phyloP scores from a whole-genome alignment of 768 basidiomycete genomes.

The Phanerochaete sordida region DNA sequence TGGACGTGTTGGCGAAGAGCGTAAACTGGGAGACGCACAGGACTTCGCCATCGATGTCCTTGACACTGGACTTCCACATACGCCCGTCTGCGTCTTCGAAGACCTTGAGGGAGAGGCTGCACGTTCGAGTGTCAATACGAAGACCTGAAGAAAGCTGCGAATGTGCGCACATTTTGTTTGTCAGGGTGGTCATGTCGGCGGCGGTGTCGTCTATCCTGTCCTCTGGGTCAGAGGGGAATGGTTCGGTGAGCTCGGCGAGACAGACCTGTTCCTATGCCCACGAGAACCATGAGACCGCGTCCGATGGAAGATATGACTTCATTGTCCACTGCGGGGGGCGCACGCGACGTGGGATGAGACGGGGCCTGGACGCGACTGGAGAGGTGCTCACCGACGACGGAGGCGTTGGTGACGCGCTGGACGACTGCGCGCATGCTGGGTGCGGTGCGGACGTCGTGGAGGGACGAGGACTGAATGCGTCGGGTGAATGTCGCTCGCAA shows the following conservation, averaged over 20 bases:
- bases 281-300: constrained; percentile 82
- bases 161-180: constrained; percentile 75
- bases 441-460: neutral
- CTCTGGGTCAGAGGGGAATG: constrained; percentile 13
- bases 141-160: neutral
- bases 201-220: constrained; percentile 71
- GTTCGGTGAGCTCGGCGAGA: constrained; percentile 6
- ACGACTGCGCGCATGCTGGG: constrained; percentile 76
- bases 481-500: constrained; percentile 11
- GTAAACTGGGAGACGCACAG: constrained; percentile 97
- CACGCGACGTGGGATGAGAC: neutral
- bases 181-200: constrained; percentile 64
- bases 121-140: neutral
- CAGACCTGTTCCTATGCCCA: constrained; percentile 82
- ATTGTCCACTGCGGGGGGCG: constrained; percentile 57
- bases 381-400: constrained; percentile 82
- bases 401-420: constrained; percentile 80
- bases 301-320: constrained; percentile 80
- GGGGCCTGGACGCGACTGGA: constrained; percentile 5
- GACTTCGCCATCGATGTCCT: constrained; percentile 86
- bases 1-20: constrained; percentile 79
- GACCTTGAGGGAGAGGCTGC: constrained; percentile 67
- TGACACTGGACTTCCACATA: constrained; percentile 88
- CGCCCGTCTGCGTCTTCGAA: constrained; percentile 61
- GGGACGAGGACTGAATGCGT: constrained; percentile 5